Base-by-base conservation (phyloP, 345 rosid genomes). In the Salix purpurea region DNA sequence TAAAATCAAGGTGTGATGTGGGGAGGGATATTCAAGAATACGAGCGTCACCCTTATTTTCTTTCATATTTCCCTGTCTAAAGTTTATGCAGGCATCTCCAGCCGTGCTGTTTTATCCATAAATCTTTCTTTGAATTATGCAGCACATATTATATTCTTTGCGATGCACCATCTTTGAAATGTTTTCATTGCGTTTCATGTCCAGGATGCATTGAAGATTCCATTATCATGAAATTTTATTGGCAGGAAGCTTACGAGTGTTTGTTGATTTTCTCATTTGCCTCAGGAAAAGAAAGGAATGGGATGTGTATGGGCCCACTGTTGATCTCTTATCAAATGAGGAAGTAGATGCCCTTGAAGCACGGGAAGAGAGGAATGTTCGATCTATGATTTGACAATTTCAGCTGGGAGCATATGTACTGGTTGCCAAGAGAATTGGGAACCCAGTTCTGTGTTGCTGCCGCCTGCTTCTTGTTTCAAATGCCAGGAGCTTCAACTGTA, bases 271-370 rank as follows among this genome's bases (percentile, higher is more conserved):
- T 62, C 65, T 34, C 62, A 67, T 74, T 26, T 70, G 77, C 76
- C 42, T 75, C 88, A 95, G 98, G 90, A 95, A 95, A 85, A 85
- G 98, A 81, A 95, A 95, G 86, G 99, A 95, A 58, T 91, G 97
- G 92, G 96, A 93, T 70, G 74, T 87, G 52, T 92, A 88, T 71
- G 94, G 90, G 69, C 99, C 99, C 19, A 74, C 86, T 70, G 91
- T 93, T 28, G 93, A 95, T 77, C 79, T 90, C 73, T 83, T 91
- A 75, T 91, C 99, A 36, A 91, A 85, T 26, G 97, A 93, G 79
- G 96, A 95, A 77, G 86, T 91, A 40, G 91, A 90, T 84, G 92
- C 90, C 4, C 94, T 93, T 74, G 97, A 93, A 89, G 93, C 93
- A 69, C 90, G 90, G 80, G 99, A 90, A 81, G 96, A 90, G 76